These are phyloP conservation scores for Drosera capensis DNA, from an alignment of 148 eudicot species.

Conservation along the genomic window DNA sequence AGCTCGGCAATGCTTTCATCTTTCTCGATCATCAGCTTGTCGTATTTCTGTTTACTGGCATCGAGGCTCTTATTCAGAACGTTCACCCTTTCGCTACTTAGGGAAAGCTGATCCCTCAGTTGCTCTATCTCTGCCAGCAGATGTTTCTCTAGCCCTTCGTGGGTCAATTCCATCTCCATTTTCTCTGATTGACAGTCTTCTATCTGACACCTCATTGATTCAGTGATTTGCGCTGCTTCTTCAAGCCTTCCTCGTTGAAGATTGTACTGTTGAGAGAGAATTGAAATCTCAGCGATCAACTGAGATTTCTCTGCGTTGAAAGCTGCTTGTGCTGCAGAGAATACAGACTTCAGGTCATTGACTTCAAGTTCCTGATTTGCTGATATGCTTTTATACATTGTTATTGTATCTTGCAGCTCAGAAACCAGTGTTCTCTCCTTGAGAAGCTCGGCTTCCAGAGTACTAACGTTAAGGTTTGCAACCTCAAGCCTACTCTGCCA, in stretches of 20 bases:
- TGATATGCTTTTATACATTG: slow-evolving; percentile 16
- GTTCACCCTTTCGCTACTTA: slow-evolving; percentile 21
- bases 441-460: slow-evolving; percentile 29
- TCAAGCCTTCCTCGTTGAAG: slow-evolving; percentile 15
- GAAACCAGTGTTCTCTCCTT: slow-evolving; percentile 27
- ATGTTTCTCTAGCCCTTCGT: slow-evolving; percentile 25
- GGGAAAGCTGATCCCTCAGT: slow-evolving; percentile 19
- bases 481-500: slow-evolving; percentile 24
- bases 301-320: slow-evolving; percentile 27
- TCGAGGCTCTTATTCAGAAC: slow-evolving; percentile 44
- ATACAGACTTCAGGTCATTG: slow-evolving; percentile 25
- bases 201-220: slow-evolving; percentile 23
- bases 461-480: slow-evolving; percentile 16
- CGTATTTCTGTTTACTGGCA: slow-evolving; percentile 26
- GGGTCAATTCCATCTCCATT: slow-evolving; percentile 16
- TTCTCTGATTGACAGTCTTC: slow-evolving; percentile 20
- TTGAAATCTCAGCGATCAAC: slow-evolving; percentile 26
- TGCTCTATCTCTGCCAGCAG: slow-evolving; percentile 22
- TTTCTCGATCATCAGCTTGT: slow-evolving; percentile 47
- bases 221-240: slow-evolving; percentile 19
- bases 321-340: slow-evolving; percentile 21
- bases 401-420: slow-evolving; percentile 33
- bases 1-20: slow-evolving; percentile 35
- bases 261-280: slow-evolving; percentile 21
- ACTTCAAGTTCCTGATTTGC: slow-evolving; percentile 26